Evolutionary conservation across 2,329 filamentous ascomycete genomes (phyloP).

Genomic region (Albifimbria verrucaria): DNA sequence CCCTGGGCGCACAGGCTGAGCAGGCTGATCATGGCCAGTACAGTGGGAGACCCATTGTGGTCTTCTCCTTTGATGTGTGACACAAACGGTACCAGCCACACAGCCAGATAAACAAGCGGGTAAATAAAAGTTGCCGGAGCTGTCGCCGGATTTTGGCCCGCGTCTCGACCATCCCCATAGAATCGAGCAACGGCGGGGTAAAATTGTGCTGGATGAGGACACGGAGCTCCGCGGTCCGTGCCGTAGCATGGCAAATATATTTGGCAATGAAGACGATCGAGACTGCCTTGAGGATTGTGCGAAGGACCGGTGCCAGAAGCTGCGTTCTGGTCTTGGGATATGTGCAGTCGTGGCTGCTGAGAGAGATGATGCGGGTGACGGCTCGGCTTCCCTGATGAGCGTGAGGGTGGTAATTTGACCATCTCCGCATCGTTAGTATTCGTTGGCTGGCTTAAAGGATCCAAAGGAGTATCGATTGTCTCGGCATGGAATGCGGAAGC

Average conservation of each 20-base stretch:
- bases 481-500: not conserved
- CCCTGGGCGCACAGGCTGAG: slow-evolving; percentile 64
- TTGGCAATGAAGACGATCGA: slow-evolving; percentile 17
- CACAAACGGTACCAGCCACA: slow-evolving; percentile 71
- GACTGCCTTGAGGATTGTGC: slow-evolving; percentile 6
- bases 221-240: slow-evolving; percentile 14
- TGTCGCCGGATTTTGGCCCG: slow-evolving; percentile 62
- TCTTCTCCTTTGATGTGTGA: slow-evolving; percentile 49
- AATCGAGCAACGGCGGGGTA: slow-evolving; percentile 15
- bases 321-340: not conserved
- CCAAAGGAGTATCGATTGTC: too few relatives aligned
- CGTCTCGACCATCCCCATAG: slow-evolving; percentile 29
- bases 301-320: slow-evolving; percentile 8
- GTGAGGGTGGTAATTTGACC: not conserved
- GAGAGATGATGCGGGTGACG: not conserved
- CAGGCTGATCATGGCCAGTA: slow-evolving; percentile 51
- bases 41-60: slow-evolving; percentile 44
- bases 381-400: not conserved
- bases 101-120: slow-evolving; percentile 65
- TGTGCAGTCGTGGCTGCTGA: not conserved
- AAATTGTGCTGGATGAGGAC: slow-evolving; percentile 11
- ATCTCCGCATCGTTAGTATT: not conserved
- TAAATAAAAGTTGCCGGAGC: slow-evolving; percentile 73
- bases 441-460: too few relatives aligned
- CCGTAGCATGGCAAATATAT: slow-evolving; percentile 19